These are phyloP conservation scores for barley (Hordeum vulgare) DNA, from an alignment of 176 grass and related monocot genomes.

Conservation along the genomic window DNA sequence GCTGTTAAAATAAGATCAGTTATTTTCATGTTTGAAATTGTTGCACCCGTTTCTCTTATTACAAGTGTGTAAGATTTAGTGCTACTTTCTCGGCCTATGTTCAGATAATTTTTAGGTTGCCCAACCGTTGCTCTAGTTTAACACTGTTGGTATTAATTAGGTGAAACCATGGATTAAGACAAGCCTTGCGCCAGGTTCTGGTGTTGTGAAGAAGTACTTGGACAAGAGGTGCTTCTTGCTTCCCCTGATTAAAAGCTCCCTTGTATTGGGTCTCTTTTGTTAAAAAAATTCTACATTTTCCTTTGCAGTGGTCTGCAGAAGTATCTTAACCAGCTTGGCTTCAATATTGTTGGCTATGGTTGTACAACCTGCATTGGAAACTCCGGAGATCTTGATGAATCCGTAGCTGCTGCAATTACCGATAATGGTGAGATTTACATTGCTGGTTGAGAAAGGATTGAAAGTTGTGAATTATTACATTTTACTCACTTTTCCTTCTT, in stretches of 20 bases:
- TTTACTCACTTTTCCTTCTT: slow-evolving; percentile 18
- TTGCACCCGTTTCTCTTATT: not conserved
- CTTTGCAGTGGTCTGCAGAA: slow-evolving; percentile 79
- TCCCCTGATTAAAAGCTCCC: not conserved
- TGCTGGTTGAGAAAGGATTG: not conserved
- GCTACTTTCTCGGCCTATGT: not conserved
- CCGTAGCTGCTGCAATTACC: slow-evolving; percentile 68
- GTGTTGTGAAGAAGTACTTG: slow-evolving; percentile 89
- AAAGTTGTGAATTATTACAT: not conserved
- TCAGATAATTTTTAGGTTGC: not conserved
- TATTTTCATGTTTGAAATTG: not conserved
- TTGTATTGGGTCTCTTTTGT: not conserved
- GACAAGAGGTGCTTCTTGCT: slow-evolving; percentile 62
- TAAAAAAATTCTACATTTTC: slow-evolving; percentile 1
- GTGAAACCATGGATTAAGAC: slow-evolving; percentile 99
- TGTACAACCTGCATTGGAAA: slow-evolving; percentile 99
- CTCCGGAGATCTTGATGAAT: slow-evolving; percentile 91
- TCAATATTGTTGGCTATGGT: slow-evolving; percentile 95
- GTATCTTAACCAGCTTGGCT: slow-evolving; percentile 91
- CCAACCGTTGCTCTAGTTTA: not conserved
- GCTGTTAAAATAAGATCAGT: not conserved
- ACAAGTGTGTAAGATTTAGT: not conserved
- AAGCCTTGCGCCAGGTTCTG: slow-evolving; percentile 95
- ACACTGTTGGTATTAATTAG: slow-evolving; percentile 41
- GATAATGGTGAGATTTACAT: slow-evolving; percentile 64